These are phyloP conservation scores for Stemphylium beticola DNA, from an alignment of 2,329 filamentous ascomycete species.

Conservation along the genomic window DNA sequence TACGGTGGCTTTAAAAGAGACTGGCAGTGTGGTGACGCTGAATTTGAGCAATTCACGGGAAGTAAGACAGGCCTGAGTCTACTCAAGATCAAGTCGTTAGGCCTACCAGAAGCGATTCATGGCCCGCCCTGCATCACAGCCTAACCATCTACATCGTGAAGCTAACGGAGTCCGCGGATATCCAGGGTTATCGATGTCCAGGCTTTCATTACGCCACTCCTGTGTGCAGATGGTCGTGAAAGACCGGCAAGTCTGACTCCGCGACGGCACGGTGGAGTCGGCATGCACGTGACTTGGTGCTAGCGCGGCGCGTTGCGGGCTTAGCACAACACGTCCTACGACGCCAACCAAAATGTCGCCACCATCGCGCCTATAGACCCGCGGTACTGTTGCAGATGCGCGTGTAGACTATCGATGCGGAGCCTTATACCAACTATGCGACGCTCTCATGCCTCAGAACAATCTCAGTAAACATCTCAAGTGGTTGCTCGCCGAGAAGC, in stretches of 20 bases:
- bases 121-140: conserved; percentile 1
- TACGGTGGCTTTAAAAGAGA: neutral
- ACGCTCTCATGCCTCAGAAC: conserved; percentile 55
- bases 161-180: neutral
- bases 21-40: neutral
- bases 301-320: conserved; percentile 28
- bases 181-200: neutral
- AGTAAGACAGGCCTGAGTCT: conserved; percentile 3
- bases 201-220: neutral
- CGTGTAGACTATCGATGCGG: conserved; percentile 33
- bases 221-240: neutral
- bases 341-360: conserved; percentile 24
- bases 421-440: conserved; percentile 30
- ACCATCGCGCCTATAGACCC: conserved; percentile 22
- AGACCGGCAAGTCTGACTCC: neutral
- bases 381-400: conserved; percentile 19
- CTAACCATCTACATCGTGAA: neutral
- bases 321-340: conserved; percentile 29
- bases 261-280: neutral
- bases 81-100: neutral
- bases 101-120: conserved; percentile 3
- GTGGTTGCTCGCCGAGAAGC: conserved; percentile 56
- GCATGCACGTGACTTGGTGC: conserved; percentile 38
- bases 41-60: neutral
- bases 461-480: conserved; percentile 57